These are phyloP conservation scores for Boletus edulis DNA, from an alignment of 768 basidiomycete species.

Conservation along the genomic window DNA sequence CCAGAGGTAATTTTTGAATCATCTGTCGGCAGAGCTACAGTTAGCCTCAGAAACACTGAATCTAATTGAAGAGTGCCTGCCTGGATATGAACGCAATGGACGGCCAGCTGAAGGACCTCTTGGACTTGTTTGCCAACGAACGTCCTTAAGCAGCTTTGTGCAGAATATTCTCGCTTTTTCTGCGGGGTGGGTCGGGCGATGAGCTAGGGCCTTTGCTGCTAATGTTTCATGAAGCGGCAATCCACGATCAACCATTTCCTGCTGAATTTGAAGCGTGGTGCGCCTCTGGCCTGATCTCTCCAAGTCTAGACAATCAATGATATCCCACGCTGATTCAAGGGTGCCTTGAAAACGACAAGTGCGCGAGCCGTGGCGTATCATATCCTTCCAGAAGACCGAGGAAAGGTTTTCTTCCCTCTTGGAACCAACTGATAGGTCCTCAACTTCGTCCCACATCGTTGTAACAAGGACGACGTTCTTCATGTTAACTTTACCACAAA, in stretches of 20 bases:
- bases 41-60: background rate
- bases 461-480: constrained; percentile 19
- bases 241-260: constrained; percentile 16
- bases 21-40: background rate
- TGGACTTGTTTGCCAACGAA: background rate
- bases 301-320: constrained; percentile 1
- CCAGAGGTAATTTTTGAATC: background rate
- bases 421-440: too few relatives aligned
- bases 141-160: background rate
- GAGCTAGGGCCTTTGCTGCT: constrained; percentile 13
- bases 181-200: background rate
- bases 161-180: constrained; percentile 9
- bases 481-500: constrained; percentile 9
- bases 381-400: too few relatives aligned
- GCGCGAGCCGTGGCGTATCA: too few relatives aligned
- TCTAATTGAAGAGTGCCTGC: background rate
- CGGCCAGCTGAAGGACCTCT: background rate
- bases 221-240: constrained; percentile 10
- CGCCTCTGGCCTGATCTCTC: background rate
- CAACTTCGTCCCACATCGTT: constrained; percentile 9
- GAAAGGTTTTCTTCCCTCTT: too few relatives aligned
- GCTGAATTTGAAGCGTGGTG: constrained; percentile 14
- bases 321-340: background rate
- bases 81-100: background rate
- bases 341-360: too few relatives aligned